Conservation (phyloP, 768 basidiomycete species). For the Pleurotus platypus region DNA sequence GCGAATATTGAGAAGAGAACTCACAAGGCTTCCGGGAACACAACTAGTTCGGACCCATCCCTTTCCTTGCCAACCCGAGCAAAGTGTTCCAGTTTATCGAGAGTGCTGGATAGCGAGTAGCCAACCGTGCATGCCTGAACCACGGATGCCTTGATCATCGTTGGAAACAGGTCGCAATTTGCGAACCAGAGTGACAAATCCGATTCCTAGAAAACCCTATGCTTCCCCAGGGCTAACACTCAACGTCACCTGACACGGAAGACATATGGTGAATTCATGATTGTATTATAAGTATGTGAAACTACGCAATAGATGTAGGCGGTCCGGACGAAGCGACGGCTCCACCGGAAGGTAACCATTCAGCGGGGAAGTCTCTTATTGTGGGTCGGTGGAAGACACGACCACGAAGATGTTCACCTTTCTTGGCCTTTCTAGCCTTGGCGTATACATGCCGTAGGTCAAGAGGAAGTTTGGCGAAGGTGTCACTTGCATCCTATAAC, state of each 20-base stretch:
- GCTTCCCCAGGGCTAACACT: background rate
- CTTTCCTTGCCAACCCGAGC: slow-evolving; percentile 42
- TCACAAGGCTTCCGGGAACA: slow-evolving; percentile 60
- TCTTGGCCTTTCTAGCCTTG: slow-evolving; percentile 67
- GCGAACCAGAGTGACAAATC: background rate
- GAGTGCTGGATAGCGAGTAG: slow-evolving; percentile 41
- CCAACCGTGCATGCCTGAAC: slow-evolving; percentile 47
- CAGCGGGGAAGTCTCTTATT: slow-evolving; percentile 77
- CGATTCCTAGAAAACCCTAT: too few relatives aligned
- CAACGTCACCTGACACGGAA: background rate
- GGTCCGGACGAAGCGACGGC: background rate
- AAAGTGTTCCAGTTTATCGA: slow-evolving; percentile 45
- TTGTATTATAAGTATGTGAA: too few relatives aligned
- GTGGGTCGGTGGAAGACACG: slow-evolving; percentile 55
- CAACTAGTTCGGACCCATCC: slow-evolving; percentile 43
- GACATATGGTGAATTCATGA: background rate
- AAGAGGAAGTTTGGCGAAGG: slow-evolving; percentile 67
- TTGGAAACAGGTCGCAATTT: slow-evolving; percentile 7
- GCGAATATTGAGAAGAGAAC: background rate
- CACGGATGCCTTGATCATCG: slow-evolving; percentile 45
- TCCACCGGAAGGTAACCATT: slow-evolving; percentile 62
- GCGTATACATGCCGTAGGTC: slow-evolving; percentile 79
- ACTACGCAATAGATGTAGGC: background rate
- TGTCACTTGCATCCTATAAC: slow-evolving; percentile 36
- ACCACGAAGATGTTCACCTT: slow-evolving; percentile 63